These are phyloP conservation scores for Begonia peltatifolia DNA, from an alignment of 306 rosid species.

Conservation along the genomic window DNA sequence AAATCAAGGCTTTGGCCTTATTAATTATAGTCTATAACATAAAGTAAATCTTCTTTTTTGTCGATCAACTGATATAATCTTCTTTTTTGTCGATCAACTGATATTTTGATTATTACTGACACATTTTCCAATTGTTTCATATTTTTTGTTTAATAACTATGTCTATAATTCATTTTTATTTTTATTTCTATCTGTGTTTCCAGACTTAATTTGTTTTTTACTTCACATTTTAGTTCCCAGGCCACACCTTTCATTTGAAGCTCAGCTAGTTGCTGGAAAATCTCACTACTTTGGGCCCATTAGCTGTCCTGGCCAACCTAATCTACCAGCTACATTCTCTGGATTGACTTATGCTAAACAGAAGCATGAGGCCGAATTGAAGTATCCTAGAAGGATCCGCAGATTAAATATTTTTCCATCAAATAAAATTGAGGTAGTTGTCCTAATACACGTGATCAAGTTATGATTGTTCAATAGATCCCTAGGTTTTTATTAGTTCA, in stretches of 20 bases:
- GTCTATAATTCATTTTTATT: no score
- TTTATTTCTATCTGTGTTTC: no score
- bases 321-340: slow-evolving; percentile 39
- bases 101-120: no score
- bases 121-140: no score
- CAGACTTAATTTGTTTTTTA: neutral
- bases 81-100: no score
- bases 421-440: slow-evolving; percentile 66
- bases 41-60: no score
- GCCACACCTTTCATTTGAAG: slow-evolving; percentile 95
- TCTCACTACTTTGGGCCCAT: slow-evolving; percentile 69
- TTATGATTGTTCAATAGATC: no score
- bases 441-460: neutral
- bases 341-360: slow-evolving; percentile 54
- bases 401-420: slow-evolving; percentile 79
- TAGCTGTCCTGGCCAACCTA: slow-evolving; percentile 63
- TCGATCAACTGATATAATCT: no score
- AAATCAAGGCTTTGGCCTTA: no score
- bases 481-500: no score
- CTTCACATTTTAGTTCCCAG: slow-evolving; percentile 59
- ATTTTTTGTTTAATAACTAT: no score
- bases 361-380: slow-evolving; percentile 79
- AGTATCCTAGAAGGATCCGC: slow-evolving; percentile 79
- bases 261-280: slow-evolving; percentile 86
- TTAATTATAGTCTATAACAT: no score